Evolutionary conservation across 225 moss, liverwort and hornwort species (phyloP).

Genomic region (Thuidium tamariscinum): DNA sequence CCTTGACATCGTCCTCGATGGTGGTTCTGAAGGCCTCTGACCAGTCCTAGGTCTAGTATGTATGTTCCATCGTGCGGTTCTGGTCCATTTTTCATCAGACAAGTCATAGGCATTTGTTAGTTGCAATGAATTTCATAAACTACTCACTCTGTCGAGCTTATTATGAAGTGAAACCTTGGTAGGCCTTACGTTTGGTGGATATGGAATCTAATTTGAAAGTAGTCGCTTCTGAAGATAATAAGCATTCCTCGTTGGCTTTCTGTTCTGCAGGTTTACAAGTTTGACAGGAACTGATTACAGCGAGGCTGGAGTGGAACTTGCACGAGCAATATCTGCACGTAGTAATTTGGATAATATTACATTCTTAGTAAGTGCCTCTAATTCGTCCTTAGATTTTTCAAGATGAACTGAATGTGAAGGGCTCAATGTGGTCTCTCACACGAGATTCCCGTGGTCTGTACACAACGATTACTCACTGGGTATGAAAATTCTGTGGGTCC

Average conservation of each 20-base stretch:
- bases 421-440: background rate
- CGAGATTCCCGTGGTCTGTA: background rate
- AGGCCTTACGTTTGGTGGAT: background rate
- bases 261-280: constrained; percentile 64
- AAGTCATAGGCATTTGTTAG: background rate
- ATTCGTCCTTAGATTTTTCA: background rate
- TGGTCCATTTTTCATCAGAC: background rate
- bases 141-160: background rate
- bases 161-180: background rate
- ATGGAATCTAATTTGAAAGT: background rate
- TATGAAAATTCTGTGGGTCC: background rate
- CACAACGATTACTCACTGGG: background rate
- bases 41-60: background rate
- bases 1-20: background rate
- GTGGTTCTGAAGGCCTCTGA: background rate
- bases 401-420: background rate
- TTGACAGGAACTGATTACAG: constrained; percentile 87
- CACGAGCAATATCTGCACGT: constrained; percentile 68
- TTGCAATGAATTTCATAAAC: background rate
- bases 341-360: constrained; percentile 47
- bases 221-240: background rate
- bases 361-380: constrained; percentile 44
- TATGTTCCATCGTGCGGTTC: background rate
- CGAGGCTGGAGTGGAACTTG: constrained; percentile 79
- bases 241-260: background rate